phyloP scores from a whole-genome alignment of 164 flowering plant genomes.

The Saururus chinensis region DNA sequence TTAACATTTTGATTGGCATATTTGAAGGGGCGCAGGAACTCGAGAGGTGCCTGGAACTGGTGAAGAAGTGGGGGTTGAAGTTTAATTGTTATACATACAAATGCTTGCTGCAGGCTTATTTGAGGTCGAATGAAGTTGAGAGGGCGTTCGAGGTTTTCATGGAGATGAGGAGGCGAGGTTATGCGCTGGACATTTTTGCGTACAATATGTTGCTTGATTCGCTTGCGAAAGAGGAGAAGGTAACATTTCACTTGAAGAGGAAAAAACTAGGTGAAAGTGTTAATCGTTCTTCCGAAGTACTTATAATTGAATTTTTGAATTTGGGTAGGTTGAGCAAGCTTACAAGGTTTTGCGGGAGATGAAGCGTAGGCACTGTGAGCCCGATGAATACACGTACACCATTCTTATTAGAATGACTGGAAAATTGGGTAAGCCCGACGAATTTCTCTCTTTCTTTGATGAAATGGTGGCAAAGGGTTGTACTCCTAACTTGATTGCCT shows the following conservation, averaged over 20 bases:
- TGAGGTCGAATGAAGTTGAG: slow-evolving; percentile 31
- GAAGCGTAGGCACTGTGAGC: slow-evolving; percentile 66
- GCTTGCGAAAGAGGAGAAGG: slow-evolving; percentile 65
- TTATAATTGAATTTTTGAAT: slow-evolving; percentile 21
- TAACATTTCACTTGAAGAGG: slow-evolving; percentile 8
- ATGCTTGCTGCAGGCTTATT: slow-evolving; percentile 67
- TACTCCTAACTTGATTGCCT: slow-evolving; percentile 51
- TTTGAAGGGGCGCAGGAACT: slow-evolving; percentile 23
- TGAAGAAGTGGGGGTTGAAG: slow-evolving; percentile 62
- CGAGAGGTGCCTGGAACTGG: slow-evolving; percentile 44
- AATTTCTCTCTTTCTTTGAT: slow-evolving; percentile 53
- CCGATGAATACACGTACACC: slow-evolving; percentile 82
- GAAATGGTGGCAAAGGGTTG: slow-evolving; percentile 68
- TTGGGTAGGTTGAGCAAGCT: slow-evolving; percentile 61
- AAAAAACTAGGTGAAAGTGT: no score
- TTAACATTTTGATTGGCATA: slow-evolving; percentile 63
- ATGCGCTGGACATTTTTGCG: slow-evolving; percentile 51
- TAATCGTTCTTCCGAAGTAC: not conserved
- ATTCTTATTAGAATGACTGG: slow-evolving; percentile 82
- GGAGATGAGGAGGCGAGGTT: slow-evolving; percentile 50
- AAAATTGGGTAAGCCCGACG: slow-evolving; percentile 46
- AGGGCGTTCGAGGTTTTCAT: slow-evolving; percentile 41
- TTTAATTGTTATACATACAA: slow-evolving; percentile 68
- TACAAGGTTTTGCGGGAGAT: slow-evolving; percentile 69
- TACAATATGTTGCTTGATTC: slow-evolving; percentile 84